Evolutionary conservation across 805 yeast genomes (phyloP).

Genomic region (Metschnikowia santaceciliae): DNA sequence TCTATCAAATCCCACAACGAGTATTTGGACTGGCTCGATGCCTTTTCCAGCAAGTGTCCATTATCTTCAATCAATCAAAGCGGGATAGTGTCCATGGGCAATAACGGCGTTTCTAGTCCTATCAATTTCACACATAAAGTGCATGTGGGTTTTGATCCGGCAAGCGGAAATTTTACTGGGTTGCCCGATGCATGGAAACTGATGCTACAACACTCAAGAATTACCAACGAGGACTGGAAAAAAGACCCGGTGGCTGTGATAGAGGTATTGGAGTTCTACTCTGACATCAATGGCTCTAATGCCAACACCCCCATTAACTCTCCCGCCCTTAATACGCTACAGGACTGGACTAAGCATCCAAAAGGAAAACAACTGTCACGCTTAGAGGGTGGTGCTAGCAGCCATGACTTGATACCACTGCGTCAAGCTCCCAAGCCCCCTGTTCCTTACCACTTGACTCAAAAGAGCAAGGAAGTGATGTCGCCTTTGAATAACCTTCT

Average conservation of each 20-base stretch:
- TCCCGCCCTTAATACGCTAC: constrained; percentile 28
- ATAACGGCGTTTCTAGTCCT: constrained; percentile 75
- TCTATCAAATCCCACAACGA: constrained; percentile 77
- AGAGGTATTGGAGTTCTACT: constrained; percentile 55
- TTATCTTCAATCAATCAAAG: constrained; percentile 40
- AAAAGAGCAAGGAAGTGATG: constrained; percentile 12
- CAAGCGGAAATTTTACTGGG: constrained; percentile 55
- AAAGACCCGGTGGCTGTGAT: constrained; percentile 63
- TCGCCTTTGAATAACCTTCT: constrained; percentile 36
- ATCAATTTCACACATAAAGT: constrained; percentile 93
- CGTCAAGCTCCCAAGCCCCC: constrained; percentile 45
- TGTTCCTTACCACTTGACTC: constrained; percentile 34
- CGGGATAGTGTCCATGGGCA: constrained; percentile 19
- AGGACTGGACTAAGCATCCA: constrained; percentile 42
- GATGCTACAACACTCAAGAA: constrained; percentile 53
- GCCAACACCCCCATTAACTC: constrained; percentile 30
- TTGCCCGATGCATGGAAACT: constrained; percentile 57
- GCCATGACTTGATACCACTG: constrained; percentile 28
- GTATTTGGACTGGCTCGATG: constrained; percentile 85
- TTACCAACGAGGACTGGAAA: constrained; percentile 59
- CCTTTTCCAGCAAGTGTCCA: constrained; percentile 75
- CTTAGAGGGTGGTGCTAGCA: background rate
- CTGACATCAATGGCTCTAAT: constrained; percentile 43
- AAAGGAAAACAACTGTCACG: constrained; percentile 9
- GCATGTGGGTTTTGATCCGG: constrained; percentile 83